phyloP scores from a whole-genome alignment of 2,329 filamentous ascomycete species.

The Aspergillus fructus region DNA sequence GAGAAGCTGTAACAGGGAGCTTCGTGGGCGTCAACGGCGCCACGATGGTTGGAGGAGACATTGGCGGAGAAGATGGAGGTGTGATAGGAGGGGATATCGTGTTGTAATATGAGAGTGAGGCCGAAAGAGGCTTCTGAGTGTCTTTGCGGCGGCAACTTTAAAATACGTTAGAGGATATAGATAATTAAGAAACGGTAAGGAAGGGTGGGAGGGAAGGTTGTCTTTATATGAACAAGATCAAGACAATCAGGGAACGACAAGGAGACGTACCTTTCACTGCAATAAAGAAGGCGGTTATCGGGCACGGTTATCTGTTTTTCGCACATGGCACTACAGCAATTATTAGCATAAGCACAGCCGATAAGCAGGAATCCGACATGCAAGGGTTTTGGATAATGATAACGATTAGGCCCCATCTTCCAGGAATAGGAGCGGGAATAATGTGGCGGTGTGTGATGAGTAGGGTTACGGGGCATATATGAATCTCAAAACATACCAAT shows the following conservation, averaged over 20 bases:
- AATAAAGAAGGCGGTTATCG: slow-evolving; percentile 61
- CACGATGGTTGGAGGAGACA: slow-evolving; percentile 38
- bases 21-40: slow-evolving; percentile 38
- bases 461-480: slow-evolving; percentile 1
- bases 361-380: slow-evolving; percentile 21
- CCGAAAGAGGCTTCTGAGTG: slow-evolving; percentile 45
- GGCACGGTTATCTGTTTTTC: slow-evolving; percentile 65
- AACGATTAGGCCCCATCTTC: slow-evolving; percentile 7
- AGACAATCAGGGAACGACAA: slow-evolving; percentile 14
- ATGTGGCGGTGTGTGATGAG: slow-evolving; percentile 15
- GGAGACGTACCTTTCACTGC: slow-evolving; percentile 59
- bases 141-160: slow-evolving; percentile 48
- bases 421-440: slow-evolving; percentile 2
- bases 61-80: slow-evolving; percentile 34
- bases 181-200: background rate
- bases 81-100: slow-evolving; percentile 28
- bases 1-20: slow-evolving; percentile 22
- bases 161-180: slow-evolving; percentile 2
- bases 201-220: background rate
- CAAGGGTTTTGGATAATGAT: slow-evolving; percentile 18
- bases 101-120: slow-evolving; percentile 33
- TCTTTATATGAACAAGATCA: slow-evolving; percentile 1
- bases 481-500: slow-evolving; percentile 38
- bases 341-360: slow-evolving; percentile 26
- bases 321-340: slow-evolving; percentile 56